phyloP scores from a whole-genome alignment of 202 grass and related monocot species.

The Schoenoplectus tabernaemontani region DNA sequence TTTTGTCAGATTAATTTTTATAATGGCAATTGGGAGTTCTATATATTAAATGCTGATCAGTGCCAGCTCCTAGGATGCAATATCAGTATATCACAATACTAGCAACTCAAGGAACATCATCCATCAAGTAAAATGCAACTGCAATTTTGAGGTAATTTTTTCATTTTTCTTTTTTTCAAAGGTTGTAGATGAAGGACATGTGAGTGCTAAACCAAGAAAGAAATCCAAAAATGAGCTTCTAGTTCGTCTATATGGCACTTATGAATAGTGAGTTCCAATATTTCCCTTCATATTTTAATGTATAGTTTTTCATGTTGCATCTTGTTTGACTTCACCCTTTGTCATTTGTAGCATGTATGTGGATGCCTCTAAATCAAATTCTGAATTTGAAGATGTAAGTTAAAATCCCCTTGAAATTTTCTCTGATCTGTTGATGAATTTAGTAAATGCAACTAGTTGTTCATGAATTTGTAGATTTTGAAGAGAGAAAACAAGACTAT shows the following conservation, averaged over 20 bases:
- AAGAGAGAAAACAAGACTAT: constrained; percentile 63
- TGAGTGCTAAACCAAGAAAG: constrained; percentile 50
- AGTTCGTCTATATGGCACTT: constrained; percentile 82
- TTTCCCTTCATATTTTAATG: constrained; percentile 20
- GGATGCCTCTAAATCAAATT: constrained; percentile 64
- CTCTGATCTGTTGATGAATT: background rate
- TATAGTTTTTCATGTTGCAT: constrained; percentile 22
- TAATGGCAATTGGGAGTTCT: background rate
- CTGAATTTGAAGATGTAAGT: constrained; percentile 79
- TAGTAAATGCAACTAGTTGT: constrained; percentile 20
- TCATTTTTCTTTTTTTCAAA: constrained; percentile 21
- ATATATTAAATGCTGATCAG: background rate
- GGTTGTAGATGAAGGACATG: constrained; percentile 63
- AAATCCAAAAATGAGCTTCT: constrained; percentile 45
- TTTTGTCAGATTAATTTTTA: background rate
- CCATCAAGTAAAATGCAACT: background rate
- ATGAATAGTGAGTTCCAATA: constrained; percentile 54
- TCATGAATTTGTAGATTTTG: constrained; percentile 44
- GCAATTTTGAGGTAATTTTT: background rate
- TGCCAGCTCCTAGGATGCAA: background rate
- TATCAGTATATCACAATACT: background rate
- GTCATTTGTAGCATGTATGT: constrained; percentile 62
- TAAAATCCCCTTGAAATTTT: background rate
- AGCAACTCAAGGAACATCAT: background rate
- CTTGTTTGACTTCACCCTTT: constrained; percentile 33